Base-by-base conservation (phyloP, 108 stramenopile species). In the Mediolabrus comicus region DNA sequence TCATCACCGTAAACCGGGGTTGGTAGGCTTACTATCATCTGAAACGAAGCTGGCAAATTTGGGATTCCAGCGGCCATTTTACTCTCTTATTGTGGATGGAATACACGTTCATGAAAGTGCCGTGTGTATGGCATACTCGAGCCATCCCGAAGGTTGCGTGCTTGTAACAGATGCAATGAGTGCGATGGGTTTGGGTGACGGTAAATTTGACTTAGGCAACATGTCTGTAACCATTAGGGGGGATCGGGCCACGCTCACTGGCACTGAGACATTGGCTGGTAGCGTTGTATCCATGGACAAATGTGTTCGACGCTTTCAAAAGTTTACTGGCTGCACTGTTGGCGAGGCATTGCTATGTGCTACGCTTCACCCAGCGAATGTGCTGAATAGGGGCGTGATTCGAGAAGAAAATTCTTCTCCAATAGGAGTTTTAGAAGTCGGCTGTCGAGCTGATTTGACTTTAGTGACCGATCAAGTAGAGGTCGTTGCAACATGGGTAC, bases 81-180 rank as follows among this genome's bases (percentile, higher is more conserved):
- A 53, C 27, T 65, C 74, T 54, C 56, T 80, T n/a, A 80, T 80
- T 53, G 72, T 69, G 3, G 83, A 87, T 67, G 86, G 86, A 22
- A 52, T 87, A 26, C 86, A 87, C 38, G 72, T 60, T 10, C 75
- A 84, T 59, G 77, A 77, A 24, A 57, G 54, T 24, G 70, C 78
- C 14, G 82, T 87, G 0, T n/a, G 56, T 12, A 80, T 84, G 57
- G 86, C 86, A 7, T 82, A 75, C 46, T 39, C 33, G 3, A 73
- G 65, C 17, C 77, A 86, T 68, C 80, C 80, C 24, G 8, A 33
- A 14, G 85, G 84, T 26, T 79, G 69, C 41, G 79, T 84, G 4
- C 64, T 87, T n/a, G 81, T 87, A 16, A 87, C 86, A 3, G 86
- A 87, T 60, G 81, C 81, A 12, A 87, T 87, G 84, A 49, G 74